Evolutionary conservation across 2,329 filamentous ascomycete species (phyloP), one percentile per base, ranked within the genome.

Genomic region (Didymosphaeria variabile): DNA sequence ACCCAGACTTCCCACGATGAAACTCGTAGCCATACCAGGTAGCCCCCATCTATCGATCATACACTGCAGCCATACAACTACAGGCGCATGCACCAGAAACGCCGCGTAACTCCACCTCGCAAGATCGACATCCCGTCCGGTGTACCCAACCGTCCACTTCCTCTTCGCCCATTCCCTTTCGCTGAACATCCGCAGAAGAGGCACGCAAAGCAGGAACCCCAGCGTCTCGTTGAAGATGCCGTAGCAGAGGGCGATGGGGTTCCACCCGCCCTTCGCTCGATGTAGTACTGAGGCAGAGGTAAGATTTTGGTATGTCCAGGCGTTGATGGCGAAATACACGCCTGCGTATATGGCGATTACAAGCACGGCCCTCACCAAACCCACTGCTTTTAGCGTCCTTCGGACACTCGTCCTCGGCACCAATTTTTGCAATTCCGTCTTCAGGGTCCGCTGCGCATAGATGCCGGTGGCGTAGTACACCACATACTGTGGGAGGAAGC

Each of bases 401-500:
- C 32, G 36, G 13, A 40, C 7, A 8, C 23, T 36, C 8, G 6
- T 23, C 7, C 49, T 21, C 12, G 50, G 50, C 3, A 53, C 23
- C 21, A 53, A 19, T 21, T 21, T 34, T 8, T 40, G 19, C 17
- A 42, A 19, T 3, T 17, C 17, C 4, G 50, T 42, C 9, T 40
- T 3, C 3, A 42, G 12, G 9, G n/a, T 19, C 10, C 53, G 52
- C 5, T 60, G 47, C 1, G 54, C 56, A 34, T 42, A 60, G 42
- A 68, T 52, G 21, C 67, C 67, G 13, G 57, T 42, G 10, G 15
- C 44, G 47, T 71, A 71, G 64, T 64, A 66, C 1, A 63, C 19
- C 4, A 66, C 19, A 21, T 69, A 68, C 26, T 71, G 67, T 2
- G 68, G 65, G 21, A 61, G 29, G 47, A 63, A 70, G 3, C 62